Evolutionary conservation across 2,329 filamentous ascomycete species (phyloP).

Genomic region (Paramyrothecium roridum): DNA sequence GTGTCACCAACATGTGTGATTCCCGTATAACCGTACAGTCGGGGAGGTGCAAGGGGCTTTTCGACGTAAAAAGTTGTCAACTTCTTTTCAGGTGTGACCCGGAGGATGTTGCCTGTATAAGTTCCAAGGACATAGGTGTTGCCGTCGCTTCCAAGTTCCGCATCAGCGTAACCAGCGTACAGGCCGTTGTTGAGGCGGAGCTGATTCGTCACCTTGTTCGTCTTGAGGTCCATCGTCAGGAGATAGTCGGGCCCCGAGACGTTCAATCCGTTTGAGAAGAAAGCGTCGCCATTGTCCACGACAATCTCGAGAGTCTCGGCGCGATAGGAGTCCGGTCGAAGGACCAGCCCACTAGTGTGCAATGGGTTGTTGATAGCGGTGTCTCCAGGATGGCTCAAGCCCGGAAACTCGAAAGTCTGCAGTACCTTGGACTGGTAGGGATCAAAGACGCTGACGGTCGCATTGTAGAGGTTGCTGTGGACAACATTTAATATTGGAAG

Average conservation of each 20-base stretch:
- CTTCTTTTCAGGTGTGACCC: slow-evolving; percentile 4
- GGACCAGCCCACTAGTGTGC: slow-evolving; percentile 5
- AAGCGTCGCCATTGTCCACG: slow-evolving; percentile 6
- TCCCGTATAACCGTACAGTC: slow-evolving; percentile 5
- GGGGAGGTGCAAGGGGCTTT: slow-evolving; percentile 1
- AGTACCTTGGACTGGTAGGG: slow-evolving; percentile 3
- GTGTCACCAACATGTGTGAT: slow-evolving; percentile 5
- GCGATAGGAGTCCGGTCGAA: slow-evolving; percentile 1
- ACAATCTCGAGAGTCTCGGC: slow-evolving; percentile 5
- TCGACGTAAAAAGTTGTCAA: slow-evolving; percentile 5
- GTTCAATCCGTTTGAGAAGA: slow-evolving; percentile 4
- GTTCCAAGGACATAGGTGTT: slow-evolving; percentile 6
- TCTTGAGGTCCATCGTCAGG: slow-evolving; percentile 3
- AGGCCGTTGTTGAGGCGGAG: slow-evolving; percentile 7
- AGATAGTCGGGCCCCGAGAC: slow-evolving; percentile 6
- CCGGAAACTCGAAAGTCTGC: slow-evolving; percentile 3
- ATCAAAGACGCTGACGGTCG: slow-evolving; percentile 2
- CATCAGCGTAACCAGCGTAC: slow-evolving; percentile 8
- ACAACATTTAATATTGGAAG: neutral
- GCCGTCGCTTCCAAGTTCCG: slow-evolving; percentile 2
- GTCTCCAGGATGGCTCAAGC: slow-evolving; percentile 5
- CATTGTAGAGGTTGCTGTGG: slow-evolving; percentile 2
- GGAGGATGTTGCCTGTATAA: slow-evolving; percentile 4
- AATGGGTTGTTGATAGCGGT: slow-evolving; percentile 4
- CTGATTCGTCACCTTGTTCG: slow-evolving; percentile 2